A percentile compares a stretch with the other conserved stretches of the same genome.
Conservation (phyloP, 1,284 basidiomycete species). For the Microbotryum violaceum region DNA sequence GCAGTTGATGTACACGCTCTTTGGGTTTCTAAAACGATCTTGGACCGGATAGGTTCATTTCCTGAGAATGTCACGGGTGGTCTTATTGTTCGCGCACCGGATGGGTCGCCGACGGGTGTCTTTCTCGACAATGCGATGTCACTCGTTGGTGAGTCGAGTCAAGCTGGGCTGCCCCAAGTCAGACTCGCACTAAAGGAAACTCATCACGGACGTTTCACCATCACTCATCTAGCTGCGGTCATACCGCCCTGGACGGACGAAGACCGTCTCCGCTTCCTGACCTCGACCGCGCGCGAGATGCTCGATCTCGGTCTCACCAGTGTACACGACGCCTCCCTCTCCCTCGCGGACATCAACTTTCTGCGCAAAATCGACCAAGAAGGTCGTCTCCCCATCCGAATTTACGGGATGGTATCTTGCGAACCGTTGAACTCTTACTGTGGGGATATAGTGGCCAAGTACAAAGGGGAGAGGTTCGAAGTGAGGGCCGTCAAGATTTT, state of each 20-base stretch:
- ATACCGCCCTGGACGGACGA: conserved; percentile 56
- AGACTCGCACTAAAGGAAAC: neutral
- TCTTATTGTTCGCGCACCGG: conserved; percentile 56
- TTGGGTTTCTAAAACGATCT: conserved; percentile 66
- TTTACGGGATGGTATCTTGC: conserved; percentile 39
- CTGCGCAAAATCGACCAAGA: conserved; percentile 46
- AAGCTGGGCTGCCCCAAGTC: no score
- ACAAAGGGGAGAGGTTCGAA: conserved; percentile 34
- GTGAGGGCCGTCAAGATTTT: conserved; percentile 61
- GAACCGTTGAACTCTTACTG: conserved; percentile 56
- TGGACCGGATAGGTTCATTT: conserved; percentile 54
- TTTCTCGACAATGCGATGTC: conserved; percentile 36
- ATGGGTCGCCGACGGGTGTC: conserved; percentile 64
- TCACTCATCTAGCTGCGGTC: conserved; percentile 39
- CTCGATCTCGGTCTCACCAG: conserved; percentile 66
- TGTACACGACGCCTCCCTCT: conserved; percentile 69
- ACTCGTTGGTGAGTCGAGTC: conserved; percentile 6
- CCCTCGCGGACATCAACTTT: conserved; percentile 53
- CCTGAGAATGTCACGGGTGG: conserved; percentile 54
- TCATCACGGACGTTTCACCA: no score
- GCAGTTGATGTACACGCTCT: conserved; percentile 67
- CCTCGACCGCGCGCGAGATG: conserved; percentile 59
- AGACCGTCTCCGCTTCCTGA: conserved; percentile 55
- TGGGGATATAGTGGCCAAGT: conserved; percentile 54
- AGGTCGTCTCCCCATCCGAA: conserved; percentile 20